Evolutionary conservation across 805 yeast species (phyloP).

Genomic region (Wickerhamomyces pijperi): DNA sequence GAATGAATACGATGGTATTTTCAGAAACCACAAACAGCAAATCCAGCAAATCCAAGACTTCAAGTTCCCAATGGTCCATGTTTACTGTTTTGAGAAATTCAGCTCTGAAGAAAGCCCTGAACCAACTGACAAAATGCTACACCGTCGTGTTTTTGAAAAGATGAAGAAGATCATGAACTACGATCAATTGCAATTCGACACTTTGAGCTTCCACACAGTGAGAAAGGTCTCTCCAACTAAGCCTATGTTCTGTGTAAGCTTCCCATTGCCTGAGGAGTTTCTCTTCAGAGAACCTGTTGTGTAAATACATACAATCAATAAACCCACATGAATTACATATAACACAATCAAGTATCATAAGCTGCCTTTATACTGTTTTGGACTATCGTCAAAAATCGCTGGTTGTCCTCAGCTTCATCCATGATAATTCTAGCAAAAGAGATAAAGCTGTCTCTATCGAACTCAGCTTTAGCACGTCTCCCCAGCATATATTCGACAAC

Average conservation of each 20-base stretch:
- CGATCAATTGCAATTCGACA: conserved; percentile 33
- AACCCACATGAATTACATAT: too few species aligned
- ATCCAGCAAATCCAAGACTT: conserved; percentile 32
- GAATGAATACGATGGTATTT: conserved; percentile 68
- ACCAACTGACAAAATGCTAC: conserved; percentile 58
- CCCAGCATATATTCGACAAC: conserved; percentile 20
- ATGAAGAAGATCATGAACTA: conserved; percentile 32
- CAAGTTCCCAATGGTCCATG: conserved; percentile 66
- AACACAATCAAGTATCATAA: too few species aligned
- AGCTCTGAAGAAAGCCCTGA: conserved; percentile 57
- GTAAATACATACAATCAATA: not conserved
- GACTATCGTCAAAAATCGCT: not conserved
- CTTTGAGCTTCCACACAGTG: conserved; percentile 65
- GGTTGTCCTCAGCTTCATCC: conserved; percentile 6
- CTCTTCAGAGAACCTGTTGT: conserved; percentile 30
- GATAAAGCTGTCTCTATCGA: conserved; percentile 15
- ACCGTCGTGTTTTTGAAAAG: conserved; percentile 50
- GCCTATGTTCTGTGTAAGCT: conserved; percentile 87
- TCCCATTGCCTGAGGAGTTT: conserved; percentile 56
- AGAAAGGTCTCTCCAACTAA: conserved; percentile 95
- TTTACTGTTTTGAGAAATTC: conserved; percentile 87
- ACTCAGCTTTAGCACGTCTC: conserved; percentile 18
- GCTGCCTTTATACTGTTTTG: not conserved
- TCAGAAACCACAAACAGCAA: conserved; percentile 27
- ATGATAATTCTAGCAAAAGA: conserved; percentile 14